Evolutionary conservation across 129 eudicot species (phyloP).

Genomic region (Escallonia herrerae): DNA sequence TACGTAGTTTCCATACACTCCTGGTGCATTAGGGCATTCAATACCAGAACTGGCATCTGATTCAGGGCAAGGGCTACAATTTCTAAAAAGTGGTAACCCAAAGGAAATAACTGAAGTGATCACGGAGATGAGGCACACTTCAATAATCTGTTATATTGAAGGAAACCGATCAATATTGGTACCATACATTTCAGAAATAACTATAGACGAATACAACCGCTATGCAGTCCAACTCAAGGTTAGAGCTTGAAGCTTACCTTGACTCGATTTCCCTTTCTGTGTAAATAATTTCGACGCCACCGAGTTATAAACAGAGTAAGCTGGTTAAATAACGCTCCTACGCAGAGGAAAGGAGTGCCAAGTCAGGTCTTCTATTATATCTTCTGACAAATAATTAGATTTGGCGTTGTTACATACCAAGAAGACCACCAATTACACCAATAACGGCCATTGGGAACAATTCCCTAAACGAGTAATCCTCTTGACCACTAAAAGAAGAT

Average conservation of each 20-base stretch:
- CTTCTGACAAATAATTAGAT: neutral
- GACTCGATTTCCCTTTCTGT: slow-evolving; percentile 85
- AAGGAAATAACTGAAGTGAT: slow-evolving; percentile 83
- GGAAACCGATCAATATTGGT: neutral
- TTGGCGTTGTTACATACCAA: slow-evolving; percentile 47
- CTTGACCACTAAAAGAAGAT: slow-evolving; percentile 78
- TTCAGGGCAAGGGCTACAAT: slow-evolving; percentile 89
- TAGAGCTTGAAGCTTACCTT: slow-evolving; percentile 48
- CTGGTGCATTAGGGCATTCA: slow-evolving; percentile 89
- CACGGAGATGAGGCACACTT: slow-evolving; percentile 79
- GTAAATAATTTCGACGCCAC: slow-evolving; percentile 92
- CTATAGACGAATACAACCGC: neutral
- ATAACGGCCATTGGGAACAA: slow-evolving; percentile 96
- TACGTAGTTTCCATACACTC: slow-evolving; percentile 94
- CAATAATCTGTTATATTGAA: slow-evolving; percentile 54
- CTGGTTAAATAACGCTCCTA: slow-evolving; percentile 94
- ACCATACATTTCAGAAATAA: slow-evolving; percentile 6
- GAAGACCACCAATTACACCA: slow-evolving; percentile 97
- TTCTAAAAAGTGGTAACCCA: slow-evolving; percentile 92
- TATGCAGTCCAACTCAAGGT: neutral
- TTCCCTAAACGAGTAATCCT: slow-evolving; percentile 94
- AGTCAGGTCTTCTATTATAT: slow-evolving; percentile 2
- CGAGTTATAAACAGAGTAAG: slow-evolving; percentile 74
- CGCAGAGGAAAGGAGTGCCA: neutral
- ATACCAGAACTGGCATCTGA: slow-evolving; percentile 43